Conservation (phyloP, 371 early-diverging fungal genomes). For the Mortierella sp. region DNA sequence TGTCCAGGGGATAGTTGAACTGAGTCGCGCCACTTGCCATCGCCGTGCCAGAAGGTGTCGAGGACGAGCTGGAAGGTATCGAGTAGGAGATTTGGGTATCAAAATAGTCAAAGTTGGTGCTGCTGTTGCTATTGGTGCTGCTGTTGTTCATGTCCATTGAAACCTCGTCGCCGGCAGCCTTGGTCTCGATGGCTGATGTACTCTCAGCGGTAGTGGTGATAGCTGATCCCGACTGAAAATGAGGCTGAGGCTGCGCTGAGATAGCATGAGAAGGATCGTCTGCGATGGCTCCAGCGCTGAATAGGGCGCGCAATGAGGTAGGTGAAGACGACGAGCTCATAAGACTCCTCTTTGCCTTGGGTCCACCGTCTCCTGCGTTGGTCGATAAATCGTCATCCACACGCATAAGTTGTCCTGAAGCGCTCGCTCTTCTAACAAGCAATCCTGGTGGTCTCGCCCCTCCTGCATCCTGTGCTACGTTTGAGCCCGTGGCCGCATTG, state of each 20-base stretch:
- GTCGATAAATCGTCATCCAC: constrained; percentile 22
- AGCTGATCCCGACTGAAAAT: neutral
- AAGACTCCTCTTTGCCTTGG: constrained; percentile 24
- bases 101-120: constrained; percentile 34
- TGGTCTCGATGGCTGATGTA: neutral
- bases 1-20: constrained; percentile 22
- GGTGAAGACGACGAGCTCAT: constrained; percentile 50
- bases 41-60: constrained; percentile 42
- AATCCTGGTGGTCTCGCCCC: constrained; percentile 13
- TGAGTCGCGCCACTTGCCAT: constrained; percentile 23
- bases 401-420: constrained; percentile 45
- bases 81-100: constrained; percentile 37
- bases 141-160: constrained; percentile 16
- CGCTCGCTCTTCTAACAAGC: constrained; percentile 42
- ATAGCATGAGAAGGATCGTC: constrained; percentile 14
- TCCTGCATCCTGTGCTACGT: neutral
- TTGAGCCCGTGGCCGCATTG: neutral
- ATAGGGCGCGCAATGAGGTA: constrained; percentile 42
- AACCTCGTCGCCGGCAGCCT: constrained; percentile 1
- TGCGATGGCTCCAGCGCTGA: constrained; percentile 30
- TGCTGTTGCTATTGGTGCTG: neutral
- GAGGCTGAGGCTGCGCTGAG: constrained; percentile 16
- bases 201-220: neutral
- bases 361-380: neutral
- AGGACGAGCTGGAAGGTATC: constrained; percentile 33